Percentiles rank a stretch among this genome's conserved stretches.
phyloP scores from a whole-genome alignment of 495 filamentous ascomycete species.

The Trichoderma virens region DNA sequence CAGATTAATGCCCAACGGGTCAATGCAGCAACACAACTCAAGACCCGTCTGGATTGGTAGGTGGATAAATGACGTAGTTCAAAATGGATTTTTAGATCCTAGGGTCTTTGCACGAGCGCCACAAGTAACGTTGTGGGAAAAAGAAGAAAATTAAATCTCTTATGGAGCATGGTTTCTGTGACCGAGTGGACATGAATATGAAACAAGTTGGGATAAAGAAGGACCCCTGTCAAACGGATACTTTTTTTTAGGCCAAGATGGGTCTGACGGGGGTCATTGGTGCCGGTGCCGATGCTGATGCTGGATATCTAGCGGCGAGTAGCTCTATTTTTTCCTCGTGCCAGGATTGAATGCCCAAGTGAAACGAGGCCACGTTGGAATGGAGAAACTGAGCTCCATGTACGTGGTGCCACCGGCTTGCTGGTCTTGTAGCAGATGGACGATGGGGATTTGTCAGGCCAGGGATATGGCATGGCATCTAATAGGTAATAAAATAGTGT shows the following conservation, averaged over 20 bases:
- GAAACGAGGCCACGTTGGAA: background rate
- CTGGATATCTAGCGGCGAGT: background rate
- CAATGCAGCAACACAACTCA: background rate
- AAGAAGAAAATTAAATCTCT: background rate
- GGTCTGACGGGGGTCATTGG: too few species aligned
- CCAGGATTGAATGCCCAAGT: background rate
- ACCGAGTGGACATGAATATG: background rate
- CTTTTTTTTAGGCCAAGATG: background rate
- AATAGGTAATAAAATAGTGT: too few species aligned
- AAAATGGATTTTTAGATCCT: background rate
- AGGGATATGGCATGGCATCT: background rate
- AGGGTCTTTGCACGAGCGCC: background rate
- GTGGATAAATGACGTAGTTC: background rate
- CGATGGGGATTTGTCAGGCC: background rate
- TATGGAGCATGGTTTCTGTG: too few species aligned
- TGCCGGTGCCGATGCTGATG: too few species aligned
- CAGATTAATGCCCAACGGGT: conserved; percentile 2
- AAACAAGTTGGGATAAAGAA: background rate
- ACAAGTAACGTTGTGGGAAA: background rate
- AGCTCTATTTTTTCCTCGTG: background rate
- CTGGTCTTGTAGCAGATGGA: too few species aligned
- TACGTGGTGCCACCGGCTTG: background rate
- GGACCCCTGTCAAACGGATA: background rate
- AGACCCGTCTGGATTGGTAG: background rate
- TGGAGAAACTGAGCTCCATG: background rate